Evolutionary conservation across 2,329 filamentous ascomycete species (phyloP), one percentile per base, ranked within the genome.

Genomic region (Diaporthe australafricana): DNA sequence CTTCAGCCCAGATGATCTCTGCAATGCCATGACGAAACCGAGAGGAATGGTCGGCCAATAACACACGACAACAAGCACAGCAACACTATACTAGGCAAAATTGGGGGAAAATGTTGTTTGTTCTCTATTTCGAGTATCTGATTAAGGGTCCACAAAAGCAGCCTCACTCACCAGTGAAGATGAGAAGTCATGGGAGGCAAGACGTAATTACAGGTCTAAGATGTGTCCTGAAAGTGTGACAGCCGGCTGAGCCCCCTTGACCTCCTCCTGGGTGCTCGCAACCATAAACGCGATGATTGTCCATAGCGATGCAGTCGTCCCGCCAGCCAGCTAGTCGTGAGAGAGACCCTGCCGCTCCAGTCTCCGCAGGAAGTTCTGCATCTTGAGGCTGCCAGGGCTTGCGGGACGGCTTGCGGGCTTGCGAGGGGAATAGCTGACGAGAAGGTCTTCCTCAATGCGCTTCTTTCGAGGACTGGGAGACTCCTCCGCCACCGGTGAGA

Each of bases 401-500:
- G 68, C 16, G 27, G 72, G n/a, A n/a, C 66, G 57, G 20, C 17
- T 38, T 14, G 22, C 32, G 8, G 30, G 12, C 8, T 67, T 60
- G 35, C 35, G 47, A 9, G 57, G 57, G 3, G 70, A 70, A 45
- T 66, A 63, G 55, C 40, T 65, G 32, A 45, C 42, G 16, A 42
- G 35, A 47, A 48, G 14, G 48, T 72, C 50, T 20, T 70, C 67
- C 38, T 63, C 48, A 9, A 27, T 48, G 45, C 40, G 60, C 35
- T 30, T 69, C 62, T 55, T 70, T 42, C 35, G 48, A 22, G 72
- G 70, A 63, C 72, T 72, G 53, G 60, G 60, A 5, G 70, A 68
- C 40, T 74, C 72, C 60, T 74, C 73, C 45, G 67, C 53, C 63
- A 74, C 73, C 11, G 73, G 73, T 22, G 73, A 74, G 16, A 74